Percentiles rank a stretch among this genome's conserved stretches.
Conservation (phyloP, 2,329 filamentous ascomycete genomes). For the Talaromyces sp. region DNA sequence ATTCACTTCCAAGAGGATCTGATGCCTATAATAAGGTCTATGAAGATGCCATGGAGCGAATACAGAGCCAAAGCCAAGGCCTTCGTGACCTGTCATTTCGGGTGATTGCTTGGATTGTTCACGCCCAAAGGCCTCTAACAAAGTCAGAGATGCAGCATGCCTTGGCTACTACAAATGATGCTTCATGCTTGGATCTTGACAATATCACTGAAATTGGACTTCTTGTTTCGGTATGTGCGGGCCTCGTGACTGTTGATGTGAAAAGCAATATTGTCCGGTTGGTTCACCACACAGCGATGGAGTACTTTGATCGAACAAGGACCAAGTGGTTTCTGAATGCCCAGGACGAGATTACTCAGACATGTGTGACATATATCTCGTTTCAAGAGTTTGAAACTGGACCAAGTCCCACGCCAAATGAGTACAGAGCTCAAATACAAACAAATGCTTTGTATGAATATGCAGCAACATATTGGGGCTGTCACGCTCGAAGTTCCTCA, state of each 20-base stretch:
- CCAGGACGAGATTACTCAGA: slow-evolving; percentile 26
- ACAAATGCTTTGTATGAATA: slow-evolving; percentile 24
- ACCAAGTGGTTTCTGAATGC: slow-evolving; percentile 31
- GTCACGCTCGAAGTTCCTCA: slow-evolving; percentile 18
- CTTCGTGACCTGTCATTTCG: background rate
- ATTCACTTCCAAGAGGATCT: slow-evolving; percentile 17
- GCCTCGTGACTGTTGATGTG: slow-evolving; percentile 43
- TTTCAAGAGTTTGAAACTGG: slow-evolving; percentile 27
- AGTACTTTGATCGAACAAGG: slow-evolving; percentile 40
- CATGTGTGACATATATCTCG: slow-evolving; percentile 39
- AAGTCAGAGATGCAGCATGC: slow-evolving; percentile 18
- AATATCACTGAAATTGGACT: slow-evolving; percentile 21
- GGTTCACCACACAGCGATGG: slow-evolving; percentile 47
- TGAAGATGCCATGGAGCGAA: slow-evolving; percentile 24
- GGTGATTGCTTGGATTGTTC: slow-evolving; percentile 17
- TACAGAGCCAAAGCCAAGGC: slow-evolving; percentile 16
- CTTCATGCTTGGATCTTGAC: slow-evolving; percentile 19
- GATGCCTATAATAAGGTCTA: slow-evolving; percentile 21
- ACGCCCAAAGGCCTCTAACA: slow-evolving; percentile 14
- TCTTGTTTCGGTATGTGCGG: slow-evolving; percentile 40
- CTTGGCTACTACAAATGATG: slow-evolving; percentile 24
- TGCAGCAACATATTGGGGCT: slow-evolving; percentile 24
- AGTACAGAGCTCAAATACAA: slow-evolving; percentile 17
- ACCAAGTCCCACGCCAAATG: slow-evolving; percentile 14
- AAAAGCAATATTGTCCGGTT: slow-evolving; percentile 40